Evolutionary conservation across 495 filamentous ascomycete species (phyloP), one percentile per base, ranked within the genome.

Genomic region (Aspergillus saccharolyticus): DNA sequence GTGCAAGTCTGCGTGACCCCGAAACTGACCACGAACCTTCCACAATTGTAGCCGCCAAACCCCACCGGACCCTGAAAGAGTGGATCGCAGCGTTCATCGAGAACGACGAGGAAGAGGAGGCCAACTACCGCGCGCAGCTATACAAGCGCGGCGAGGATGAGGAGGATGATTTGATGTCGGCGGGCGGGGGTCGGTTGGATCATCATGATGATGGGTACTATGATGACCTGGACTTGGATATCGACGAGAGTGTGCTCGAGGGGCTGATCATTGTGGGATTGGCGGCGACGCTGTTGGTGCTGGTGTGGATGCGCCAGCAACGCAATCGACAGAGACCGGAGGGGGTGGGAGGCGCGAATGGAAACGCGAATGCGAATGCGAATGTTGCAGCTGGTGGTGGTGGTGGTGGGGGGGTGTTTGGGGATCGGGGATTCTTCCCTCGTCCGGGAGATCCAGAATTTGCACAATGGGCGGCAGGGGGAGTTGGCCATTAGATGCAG

Each of bases 271-370:
- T 99, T 57, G 71, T 96, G 1, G 85, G 80, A 1, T 68, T 97
- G 43, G 85, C 89, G 1, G 88, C 83, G 1, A 84, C 84, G 0
- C 76, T 97, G 25, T 80, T 88, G 1, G 83, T 89, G 51, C 72
- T 97, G 55, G 80, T 97, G 21, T 92, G 89, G 64, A 91, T 94
- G 66, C 79, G 95, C 25, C 85, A 90, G 55, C 87, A 93, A 63
- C 78, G 89, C 22, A 87, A 90, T 58, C 80, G 74, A 42, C 75
- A 80, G 49, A 73, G 77, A 44, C 78, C 78, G 56, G 74, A 80
- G 44, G 66, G 25, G 4, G n/a, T n/a, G n/a, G n/a, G n/a, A n/a
- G n/a, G n/a, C n/a, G 62, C 54, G 1, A 62, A 64, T 42, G 52
- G 44, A 4, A 68, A 75, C 71, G 54, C 72, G 73, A 53, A 68